Percentiles rank a stretch among this genome's conserved stretches.
phyloP scores from a whole-genome alignment of 768 basidiomycete species.

The Mycena maculata region DNA sequence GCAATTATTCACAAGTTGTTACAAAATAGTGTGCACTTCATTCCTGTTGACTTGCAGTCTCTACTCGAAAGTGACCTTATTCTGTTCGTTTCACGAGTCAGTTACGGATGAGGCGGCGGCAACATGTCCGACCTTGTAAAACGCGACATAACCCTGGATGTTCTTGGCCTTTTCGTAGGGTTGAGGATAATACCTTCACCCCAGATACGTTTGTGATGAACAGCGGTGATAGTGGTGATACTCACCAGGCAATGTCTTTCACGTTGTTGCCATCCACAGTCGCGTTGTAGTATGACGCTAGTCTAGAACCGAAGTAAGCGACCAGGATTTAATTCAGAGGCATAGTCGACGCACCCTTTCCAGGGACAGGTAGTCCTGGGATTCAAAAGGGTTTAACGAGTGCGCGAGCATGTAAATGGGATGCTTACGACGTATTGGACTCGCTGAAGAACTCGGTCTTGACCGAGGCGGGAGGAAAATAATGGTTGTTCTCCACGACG shows the following conservation, averaged over 20 bases:
- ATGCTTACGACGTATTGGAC: constrained; percentile 65
- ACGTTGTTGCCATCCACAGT: constrained; percentile 59
- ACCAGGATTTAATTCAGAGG: not conserved
- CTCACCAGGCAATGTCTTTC: constrained; percentile 76
- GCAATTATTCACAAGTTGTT: not conserved
- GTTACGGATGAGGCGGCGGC: not conserved
- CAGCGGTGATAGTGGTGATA: not conserved
- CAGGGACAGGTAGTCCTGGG: constrained; percentile 68
- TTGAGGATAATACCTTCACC: constrained; percentile 73
- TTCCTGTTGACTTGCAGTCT: not conserved
- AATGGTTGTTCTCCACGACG: constrained; percentile 75
- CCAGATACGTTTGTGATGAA: not conserved
- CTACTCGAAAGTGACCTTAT: constrained; percentile 51
- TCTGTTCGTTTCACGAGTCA: constrained; percentile 43
- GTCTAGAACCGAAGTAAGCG: constrained; percentile 46
- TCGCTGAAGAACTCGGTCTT: constrained; percentile 55
- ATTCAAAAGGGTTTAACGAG: not conserved
- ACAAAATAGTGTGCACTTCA: constrained; percentile 27
- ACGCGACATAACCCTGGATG: constrained; percentile 78
- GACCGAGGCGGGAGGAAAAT: constrained; percentile 74
- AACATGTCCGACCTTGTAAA: constrained; percentile 72
- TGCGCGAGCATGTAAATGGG: not conserved
- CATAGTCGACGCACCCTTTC: constrained; percentile 68
- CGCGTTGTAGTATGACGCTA: constrained; percentile 75
- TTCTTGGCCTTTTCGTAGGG: constrained; percentile 66